Conservation (phyloP, 164 flowering plant species). For the Annona squamosa region DNA sequence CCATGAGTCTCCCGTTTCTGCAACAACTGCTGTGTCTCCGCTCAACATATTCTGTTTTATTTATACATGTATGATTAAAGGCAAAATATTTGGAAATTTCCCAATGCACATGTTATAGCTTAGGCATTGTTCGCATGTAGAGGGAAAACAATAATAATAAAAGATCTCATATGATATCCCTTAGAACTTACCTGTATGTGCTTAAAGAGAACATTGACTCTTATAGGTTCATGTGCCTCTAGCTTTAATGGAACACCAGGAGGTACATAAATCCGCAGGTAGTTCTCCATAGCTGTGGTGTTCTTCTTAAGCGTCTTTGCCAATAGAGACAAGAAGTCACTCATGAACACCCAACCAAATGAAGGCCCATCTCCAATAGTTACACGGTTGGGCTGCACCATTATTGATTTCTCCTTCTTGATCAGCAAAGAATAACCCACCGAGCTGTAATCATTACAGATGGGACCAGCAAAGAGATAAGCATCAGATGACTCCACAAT, state of each 20-base stretch:
- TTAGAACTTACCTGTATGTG: constrained; percentile 33
- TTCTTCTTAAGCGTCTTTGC: constrained; percentile 52
- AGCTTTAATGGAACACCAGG: constrained; percentile 47
- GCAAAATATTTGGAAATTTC: background rate
- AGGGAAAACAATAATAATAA: background rate
- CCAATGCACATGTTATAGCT: background rate
- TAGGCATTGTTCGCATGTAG: background rate
- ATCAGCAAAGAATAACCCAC: constrained; percentile 81
- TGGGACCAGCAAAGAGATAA: constrained; percentile 76
- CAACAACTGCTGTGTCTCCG: constrained; percentile 58
- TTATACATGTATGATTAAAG: background rate
- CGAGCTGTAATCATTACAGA: constrained; percentile 86
- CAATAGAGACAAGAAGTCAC: constrained; percentile 56
- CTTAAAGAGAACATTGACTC: constrained; percentile 72
- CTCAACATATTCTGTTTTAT: constrained; percentile 49
- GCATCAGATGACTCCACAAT: constrained; percentile 92
- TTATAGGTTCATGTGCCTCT: constrained; percentile 52
- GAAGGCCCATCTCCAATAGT: constrained; percentile 63
- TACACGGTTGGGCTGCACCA: constrained; percentile 82
- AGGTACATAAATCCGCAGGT: constrained; percentile 63
- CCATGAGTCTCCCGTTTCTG: constrained; percentile 95
- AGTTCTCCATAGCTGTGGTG: constrained; percentile 58
- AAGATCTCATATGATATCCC: background rate
- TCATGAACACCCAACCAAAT: constrained; percentile 73
- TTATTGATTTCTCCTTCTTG: constrained; percentile 76